These are phyloP conservation scores for Talinum fruticosum DNA, from an alignment of 148 eudicot species.

Conservation along the genomic window DNA sequence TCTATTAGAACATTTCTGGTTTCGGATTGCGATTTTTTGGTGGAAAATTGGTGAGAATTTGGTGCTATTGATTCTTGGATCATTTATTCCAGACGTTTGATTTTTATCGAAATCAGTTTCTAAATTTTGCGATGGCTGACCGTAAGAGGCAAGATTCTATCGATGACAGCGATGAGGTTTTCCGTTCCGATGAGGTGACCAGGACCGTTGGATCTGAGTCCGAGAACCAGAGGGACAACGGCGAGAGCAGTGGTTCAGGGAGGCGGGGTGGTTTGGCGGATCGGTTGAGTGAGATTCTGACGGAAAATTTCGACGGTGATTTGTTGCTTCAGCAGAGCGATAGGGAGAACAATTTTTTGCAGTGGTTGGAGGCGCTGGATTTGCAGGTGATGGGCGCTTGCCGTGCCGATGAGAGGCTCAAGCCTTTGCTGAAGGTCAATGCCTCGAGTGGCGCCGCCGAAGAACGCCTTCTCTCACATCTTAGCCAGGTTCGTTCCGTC, in stretches of 20 bases:
- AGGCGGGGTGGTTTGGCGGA: slow-evolving; percentile 32
- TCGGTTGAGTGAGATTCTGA: slow-evolving; percentile 44
- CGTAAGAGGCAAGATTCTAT: slow-evolving; percentile 8
- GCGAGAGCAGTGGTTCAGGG: slow-evolving; percentile 18
- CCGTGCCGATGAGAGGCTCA: slow-evolving; percentile 78
- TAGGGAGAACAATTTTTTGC: slow-evolving; percentile 46
- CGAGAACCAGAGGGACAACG: background rate
- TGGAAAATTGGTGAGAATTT: background rate
- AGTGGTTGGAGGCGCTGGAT: slow-evolving; percentile 75
- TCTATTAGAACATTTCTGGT: background rate
- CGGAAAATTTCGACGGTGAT: slow-evolving; percentile 58
- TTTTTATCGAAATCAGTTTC: background rate
- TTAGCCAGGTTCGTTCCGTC: slow-evolving; percentile 57
- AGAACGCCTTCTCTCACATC: slow-evolving; percentile 75
- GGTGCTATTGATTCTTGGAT: background rate
- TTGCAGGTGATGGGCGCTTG: slow-evolving; percentile 90
- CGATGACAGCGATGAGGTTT: slow-evolving; percentile 5
- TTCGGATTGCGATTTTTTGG: background rate
- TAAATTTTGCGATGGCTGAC: background rate
- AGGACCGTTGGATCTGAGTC: slow-evolving; percentile 10
- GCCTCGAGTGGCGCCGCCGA: slow-evolving; percentile 58
- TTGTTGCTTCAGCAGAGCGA: slow-evolving; percentile 53
- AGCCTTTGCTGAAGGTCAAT: slow-evolving; percentile 77
- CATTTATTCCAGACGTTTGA: background rate
- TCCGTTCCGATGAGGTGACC: background rate